Percentiles rank a stretch among this genome's conserved stretches.
These are phyloP conservation scores for Eucalyptus erythrocorys DNA, from an alignment of 345 rosid genomes.

Conservation along the genomic window DNA sequence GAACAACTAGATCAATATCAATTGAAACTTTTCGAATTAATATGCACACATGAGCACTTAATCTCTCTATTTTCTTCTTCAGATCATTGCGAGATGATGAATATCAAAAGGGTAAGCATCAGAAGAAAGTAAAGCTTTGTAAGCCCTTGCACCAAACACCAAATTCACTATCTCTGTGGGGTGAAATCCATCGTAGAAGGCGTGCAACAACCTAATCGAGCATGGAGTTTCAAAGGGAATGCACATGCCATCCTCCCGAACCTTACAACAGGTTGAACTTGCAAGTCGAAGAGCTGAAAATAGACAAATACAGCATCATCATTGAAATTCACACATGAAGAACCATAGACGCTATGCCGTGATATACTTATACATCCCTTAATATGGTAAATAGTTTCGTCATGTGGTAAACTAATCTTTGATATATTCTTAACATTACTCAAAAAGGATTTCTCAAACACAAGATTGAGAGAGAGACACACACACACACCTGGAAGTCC, in stretches of 20 bases:
- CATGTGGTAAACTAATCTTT: not conserved
- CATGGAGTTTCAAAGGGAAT: conserved; percentile 13
- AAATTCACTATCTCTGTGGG: conserved; percentile 19
- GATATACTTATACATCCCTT: not conserved
- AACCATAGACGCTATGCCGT: not conserved
- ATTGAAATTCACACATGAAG: not conserved
- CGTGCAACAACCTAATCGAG: conserved; percentile 7
- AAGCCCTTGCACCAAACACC: conserved; percentile 9
- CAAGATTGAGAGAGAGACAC: not conserved
- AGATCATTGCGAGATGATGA: not conserved
- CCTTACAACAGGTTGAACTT: not conserved
- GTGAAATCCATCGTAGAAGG: conserved; percentile 48
- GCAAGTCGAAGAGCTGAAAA: not conserved
- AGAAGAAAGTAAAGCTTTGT: not conserved
- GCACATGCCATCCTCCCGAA: not conserved
- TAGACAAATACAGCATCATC: not conserved
- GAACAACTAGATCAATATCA: not conserved
- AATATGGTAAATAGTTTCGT: not conserved
- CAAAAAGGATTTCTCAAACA: not conserved
- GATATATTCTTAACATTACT: not conserved
- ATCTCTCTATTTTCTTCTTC: not conserved
- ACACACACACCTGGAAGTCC: not conserved
- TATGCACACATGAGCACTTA: not conserved
- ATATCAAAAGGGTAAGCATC: conserved; percentile 19
- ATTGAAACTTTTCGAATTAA: not conserved